phyloP scores from a whole-genome alignment of 352 stramenopile genomes.

The Poterioochromonas sp. region DNA sequence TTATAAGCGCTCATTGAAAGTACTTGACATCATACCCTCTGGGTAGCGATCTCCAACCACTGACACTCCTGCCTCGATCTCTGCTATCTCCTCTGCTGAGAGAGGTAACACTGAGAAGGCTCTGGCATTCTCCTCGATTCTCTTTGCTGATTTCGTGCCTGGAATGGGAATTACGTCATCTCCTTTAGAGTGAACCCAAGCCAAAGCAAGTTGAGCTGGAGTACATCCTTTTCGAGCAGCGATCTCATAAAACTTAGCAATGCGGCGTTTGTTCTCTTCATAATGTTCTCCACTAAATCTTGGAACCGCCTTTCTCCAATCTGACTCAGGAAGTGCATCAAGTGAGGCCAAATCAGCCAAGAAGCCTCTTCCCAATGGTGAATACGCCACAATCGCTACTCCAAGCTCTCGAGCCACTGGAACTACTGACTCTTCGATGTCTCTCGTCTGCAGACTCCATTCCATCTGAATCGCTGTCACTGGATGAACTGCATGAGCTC shows the following conservation, averaged over 20 bases:
- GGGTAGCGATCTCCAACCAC: too few species aligned
- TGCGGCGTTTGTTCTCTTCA: not conserved
- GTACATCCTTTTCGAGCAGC: conserved; percentile 37
- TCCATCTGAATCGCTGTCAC: conserved; percentile 43
- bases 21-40: too few species aligned
- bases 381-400: conserved; percentile 39
- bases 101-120: not conserved
- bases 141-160: not conserved
- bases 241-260: conserved; percentile 18
- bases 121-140: not conserved
- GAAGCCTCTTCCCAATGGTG: conserved; percentile 33
- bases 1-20: too few species aligned
- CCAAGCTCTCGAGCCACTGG: conserved; percentile 36
- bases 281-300: conserved; percentile 29
- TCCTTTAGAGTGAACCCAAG: conserved; percentile 37
- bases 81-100: not conserved
- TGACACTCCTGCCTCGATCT: too few species aligned
- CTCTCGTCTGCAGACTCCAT: conserved; percentile 32
- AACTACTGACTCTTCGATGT: conserved; percentile 35
- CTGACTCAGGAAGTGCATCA: conserved; percentile 26
- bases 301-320: conserved; percentile 1
- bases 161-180: conserved; percentile 5
- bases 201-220: conserved; percentile 39
- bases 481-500: conserved; percentile 41
- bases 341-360: conserved; percentile 27